Evolutionary conservation across 208 protist genomes (phyloP).

Genomic region (Tetramitus jugosus): DNA sequence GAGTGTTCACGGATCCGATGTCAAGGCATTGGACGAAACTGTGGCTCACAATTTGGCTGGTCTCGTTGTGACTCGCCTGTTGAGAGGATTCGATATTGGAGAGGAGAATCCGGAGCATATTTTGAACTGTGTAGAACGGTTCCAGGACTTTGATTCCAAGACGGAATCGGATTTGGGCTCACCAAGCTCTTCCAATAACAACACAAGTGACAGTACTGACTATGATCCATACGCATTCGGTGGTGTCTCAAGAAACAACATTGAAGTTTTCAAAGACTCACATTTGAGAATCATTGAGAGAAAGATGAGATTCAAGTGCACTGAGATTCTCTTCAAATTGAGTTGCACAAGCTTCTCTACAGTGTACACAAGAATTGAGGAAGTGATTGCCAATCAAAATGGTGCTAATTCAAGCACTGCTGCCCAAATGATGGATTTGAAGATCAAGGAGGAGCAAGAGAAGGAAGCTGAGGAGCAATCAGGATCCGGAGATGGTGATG

Average conservation of each 20-base stretch:
- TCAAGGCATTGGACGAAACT: neutral
- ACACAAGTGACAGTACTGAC: neutral
- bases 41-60: neutral
- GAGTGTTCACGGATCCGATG: no score
- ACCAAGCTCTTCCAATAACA: neutral
- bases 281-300: no score
- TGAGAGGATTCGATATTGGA: neutral
- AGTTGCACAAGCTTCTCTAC: no score
- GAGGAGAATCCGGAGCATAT: no score
- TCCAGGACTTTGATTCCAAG: neutral
- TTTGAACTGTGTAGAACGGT: neutral
- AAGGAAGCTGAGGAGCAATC: neutral
- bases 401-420: no score
- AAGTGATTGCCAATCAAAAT: no score
- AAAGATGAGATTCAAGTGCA: neutral
- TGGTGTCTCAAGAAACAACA: no score
- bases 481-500: neutral
- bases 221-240: neutral
- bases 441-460: neutral
- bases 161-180: neutral
- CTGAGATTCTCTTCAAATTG: slow-evolving; percentile 3
- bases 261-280: no score
- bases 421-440: neutral
- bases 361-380: no score
- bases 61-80: neutral